Evolutionary conservation across 441 rosid species (phyloP).

Genomic region (Eruca vesicaria): DNA sequence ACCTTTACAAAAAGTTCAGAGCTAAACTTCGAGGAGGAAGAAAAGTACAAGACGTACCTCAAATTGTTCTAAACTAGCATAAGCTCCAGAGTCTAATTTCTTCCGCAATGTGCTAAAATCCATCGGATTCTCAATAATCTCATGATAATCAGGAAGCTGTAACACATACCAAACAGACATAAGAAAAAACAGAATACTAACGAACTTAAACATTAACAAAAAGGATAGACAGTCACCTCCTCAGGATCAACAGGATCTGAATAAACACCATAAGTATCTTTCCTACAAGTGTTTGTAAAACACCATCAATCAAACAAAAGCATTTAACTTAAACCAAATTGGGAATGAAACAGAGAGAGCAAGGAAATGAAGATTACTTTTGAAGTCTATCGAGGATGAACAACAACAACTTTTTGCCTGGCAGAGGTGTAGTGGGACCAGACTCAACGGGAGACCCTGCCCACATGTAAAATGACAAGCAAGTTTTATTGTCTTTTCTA

Average conservation of each 20-base stretch:
- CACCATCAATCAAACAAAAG: conserved; percentile 30
- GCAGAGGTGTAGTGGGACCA: conserved; percentile 84
- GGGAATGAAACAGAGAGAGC: conserved; percentile 8
- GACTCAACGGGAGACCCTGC: conserved; percentile 66
- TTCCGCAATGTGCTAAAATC: conserved; percentile 75
- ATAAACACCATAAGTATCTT: conserved; percentile 82
- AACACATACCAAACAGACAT: conserved; percentile 28
- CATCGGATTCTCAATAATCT: conserved; percentile 75
- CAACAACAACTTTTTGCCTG: conserved; percentile 83
- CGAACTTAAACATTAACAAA: conserved; percentile 8
- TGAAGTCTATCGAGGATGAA: conserved; percentile 93
- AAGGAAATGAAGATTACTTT: conserved; percentile 53
- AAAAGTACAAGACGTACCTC: conserved; percentile 45
- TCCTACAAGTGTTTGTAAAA: conserved; percentile 48
- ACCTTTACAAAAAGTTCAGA: neutral
- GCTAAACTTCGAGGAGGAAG: neutral
- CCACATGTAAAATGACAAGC: conserved; percentile 39
- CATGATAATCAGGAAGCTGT: conserved; percentile 92
- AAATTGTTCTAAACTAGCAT: conserved; percentile 70
- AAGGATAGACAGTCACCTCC: conserved; percentile 51
- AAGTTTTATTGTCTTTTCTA: conserved; percentile 10
- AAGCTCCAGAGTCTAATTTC: conserved; percentile 61
- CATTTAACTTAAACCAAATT: neutral
- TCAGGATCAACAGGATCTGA: conserved; percentile 90
- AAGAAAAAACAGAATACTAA: neutral